Base-by-base conservation (phyloP, 352 stramenopile genomes). In the Phytophthora constricta region DNA sequence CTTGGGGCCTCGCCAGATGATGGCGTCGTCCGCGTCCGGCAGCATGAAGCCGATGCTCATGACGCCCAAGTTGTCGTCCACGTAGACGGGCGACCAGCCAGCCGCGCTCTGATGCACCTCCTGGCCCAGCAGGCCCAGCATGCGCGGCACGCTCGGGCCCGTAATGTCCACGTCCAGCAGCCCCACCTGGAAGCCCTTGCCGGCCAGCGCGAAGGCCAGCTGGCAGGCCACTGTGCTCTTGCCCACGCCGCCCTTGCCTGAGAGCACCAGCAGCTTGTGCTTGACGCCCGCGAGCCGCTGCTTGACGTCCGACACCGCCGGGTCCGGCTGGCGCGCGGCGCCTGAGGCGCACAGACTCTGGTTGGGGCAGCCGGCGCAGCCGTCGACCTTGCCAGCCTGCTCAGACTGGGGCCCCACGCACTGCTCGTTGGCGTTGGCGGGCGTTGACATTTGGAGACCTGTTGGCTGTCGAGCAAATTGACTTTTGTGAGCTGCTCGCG, bases 31-130 rank as follows among this genome's bases (percentile, higher is more conserved):
- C 1, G 87, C 84, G 63, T 99, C 94, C 31, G 96, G 95, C 17
- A 99, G 80, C 81, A 99, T 97, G 76, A 99, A 99, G 14, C 97
- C 98, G 72, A 99, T 99, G 28, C 93, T 99, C 97, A 99, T 99
- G 62, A 99, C 97, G 28, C 96, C 97, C 13, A 99, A 71, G 72
- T 99, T 99, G 74, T 98, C 94, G 39, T 98, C 91, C 41, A 99
- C 96, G 77, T 99, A 99, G 17, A 99, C 98, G 13, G 98, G 98
- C 31, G 96, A 99, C 98, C 98, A 99, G n/a, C 98, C 98, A 1
- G 91, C 95, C 17, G 96, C 96, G 58, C 96, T 99, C 80, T 99
- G 96, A 68, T 99, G 97, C 54, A 99, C 97, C 63, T 98, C 93
- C 39, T 97, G 89, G 27, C 94, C 91, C 28, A 90, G 58, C 23